Evolutionary conservation across 148 eudicot genomes (phyloP).

Genomic region (Cornus controversa): DNA sequence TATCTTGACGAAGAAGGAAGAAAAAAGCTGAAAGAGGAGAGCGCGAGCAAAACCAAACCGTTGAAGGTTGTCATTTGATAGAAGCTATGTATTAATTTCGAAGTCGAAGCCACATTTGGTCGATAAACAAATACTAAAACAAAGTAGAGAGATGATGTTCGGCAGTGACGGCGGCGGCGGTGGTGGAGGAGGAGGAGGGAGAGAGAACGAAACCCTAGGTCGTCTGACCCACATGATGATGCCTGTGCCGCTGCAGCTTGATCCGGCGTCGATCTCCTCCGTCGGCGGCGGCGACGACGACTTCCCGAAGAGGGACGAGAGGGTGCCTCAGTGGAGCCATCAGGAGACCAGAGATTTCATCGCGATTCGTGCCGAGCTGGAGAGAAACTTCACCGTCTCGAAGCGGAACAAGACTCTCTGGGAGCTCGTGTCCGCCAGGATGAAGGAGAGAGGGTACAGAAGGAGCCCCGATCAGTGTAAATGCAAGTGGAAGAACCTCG

Average conservation of each 20-base stretch:
- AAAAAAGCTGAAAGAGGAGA: background rate
- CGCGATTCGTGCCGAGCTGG: constrained; percentile 40
- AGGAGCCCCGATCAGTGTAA: constrained; percentile 41
- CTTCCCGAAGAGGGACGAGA: constrained; percentile 33
- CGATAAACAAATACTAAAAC: too few relatives aligned
- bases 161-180: background rate
- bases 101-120: too few relatives aligned
- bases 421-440: constrained; percentile 29
- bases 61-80: background rate
- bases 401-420: constrained; percentile 39
- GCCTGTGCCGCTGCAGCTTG: background rate
- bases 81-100: background rate
- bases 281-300: constrained; percentile 13
- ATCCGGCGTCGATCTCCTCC: background rate
- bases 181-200: background rate
- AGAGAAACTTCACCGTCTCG: constrained; percentile 28
- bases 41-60: background rate
- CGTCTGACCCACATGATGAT: constrained; percentile 19
- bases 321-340: constrained; percentile 35
- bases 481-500: constrained; percentile 44
- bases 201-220: constrained; percentile 13
- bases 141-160: background rate
- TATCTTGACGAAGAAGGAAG: background rate
- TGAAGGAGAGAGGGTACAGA: constrained; percentile 35
- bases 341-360: constrained; percentile 54